phyloP scores from a whole-genome alignment of 106 monocot species.

The Chionographis japonica region DNA sequence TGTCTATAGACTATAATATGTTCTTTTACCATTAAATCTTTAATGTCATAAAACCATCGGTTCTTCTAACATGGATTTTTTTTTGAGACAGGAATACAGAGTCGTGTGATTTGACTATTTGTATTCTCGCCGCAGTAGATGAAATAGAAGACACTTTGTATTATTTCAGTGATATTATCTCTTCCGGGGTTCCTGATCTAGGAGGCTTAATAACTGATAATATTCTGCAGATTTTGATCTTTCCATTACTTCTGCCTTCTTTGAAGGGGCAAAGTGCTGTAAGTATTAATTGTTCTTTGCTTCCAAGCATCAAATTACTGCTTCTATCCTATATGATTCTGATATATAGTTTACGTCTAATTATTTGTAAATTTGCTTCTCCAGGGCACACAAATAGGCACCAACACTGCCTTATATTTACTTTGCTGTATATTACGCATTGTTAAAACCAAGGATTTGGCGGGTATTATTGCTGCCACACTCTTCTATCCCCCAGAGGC shows the following conservation, averaged over 20 bases:
- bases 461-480: slow-evolving; percentile 64
- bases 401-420: slow-evolving; percentile 70
- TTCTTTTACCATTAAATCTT: no score
- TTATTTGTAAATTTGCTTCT: slow-evolving; percentile 10
- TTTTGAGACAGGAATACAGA: slow-evolving; percentile 50
- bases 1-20: no score
- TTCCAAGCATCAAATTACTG: background rate
- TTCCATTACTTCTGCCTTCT: slow-evolving; percentile 82
- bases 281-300: slow-evolving; percentile 20
- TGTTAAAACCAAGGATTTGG: slow-evolving; percentile 89
- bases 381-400: slow-evolving; percentile 55
- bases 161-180: slow-evolving; percentile 96
- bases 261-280: slow-evolving; percentile 48
- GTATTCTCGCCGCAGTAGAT: slow-evolving; percentile 61
- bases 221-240: slow-evolving; percentile 73
- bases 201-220: slow-evolving; percentile 84
- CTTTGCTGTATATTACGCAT: slow-evolving; percentile 92
- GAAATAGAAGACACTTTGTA: slow-evolving; percentile 92
- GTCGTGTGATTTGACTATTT: slow-evolving; percentile 35
- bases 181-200: slow-evolving; percentile 87
- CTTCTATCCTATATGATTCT: background rate
- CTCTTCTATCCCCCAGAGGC: slow-evolving; percentile 55
- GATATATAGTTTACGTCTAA: slow-evolving; percentile 1
- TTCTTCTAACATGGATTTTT: no score
- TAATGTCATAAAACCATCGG: no score